phyloP scores from a whole-genome alignment of 345 rosid species.

The Balakata baccata region DNA sequence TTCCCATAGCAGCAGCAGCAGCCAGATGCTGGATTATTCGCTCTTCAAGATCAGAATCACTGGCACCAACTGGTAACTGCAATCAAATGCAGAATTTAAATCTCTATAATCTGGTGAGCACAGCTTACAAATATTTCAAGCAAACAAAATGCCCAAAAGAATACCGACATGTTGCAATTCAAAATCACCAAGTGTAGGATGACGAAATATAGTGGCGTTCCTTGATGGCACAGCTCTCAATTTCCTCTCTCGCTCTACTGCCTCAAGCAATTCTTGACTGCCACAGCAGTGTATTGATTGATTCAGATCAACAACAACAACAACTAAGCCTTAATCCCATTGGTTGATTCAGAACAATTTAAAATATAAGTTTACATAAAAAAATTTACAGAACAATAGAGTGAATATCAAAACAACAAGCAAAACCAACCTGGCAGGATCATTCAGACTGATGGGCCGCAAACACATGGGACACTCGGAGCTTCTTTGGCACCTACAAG shows the following conservation, averaged over 20 bases:
- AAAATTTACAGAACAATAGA: neutral
- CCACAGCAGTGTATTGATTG: neutral
- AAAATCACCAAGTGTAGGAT: conserved; percentile 30
- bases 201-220: conserved; percentile 28
- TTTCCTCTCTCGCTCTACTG: conserved; percentile 35
- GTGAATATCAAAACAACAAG: neutral
- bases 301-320: neutral
- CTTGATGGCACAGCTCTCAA: conserved; percentile 22
- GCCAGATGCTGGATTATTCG: conserved; percentile 44
- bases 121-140: neutral
- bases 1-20: conserved; percentile 45
- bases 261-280: conserved; percentile 37
- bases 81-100: neutral
- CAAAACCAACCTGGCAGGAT: conserved; percentile 23
- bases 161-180: conserved; percentile 32
- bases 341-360: neutral
- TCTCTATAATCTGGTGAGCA: neutral
- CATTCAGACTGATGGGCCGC: conserved; percentile 26
- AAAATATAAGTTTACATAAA: neutral
- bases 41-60: conserved; percentile 31
- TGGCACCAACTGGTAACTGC: conserved; percentile 30
- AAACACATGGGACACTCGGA: conserved; percentile 33
- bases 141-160: neutral
- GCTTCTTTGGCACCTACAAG: conserved; percentile 38
- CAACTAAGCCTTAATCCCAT: too few relatives aligned